These are phyloP conservation scores for Termitomyces sp. DNA, from an alignment of 768 basidiomycete genomes.

Conservation along the genomic window DNA sequence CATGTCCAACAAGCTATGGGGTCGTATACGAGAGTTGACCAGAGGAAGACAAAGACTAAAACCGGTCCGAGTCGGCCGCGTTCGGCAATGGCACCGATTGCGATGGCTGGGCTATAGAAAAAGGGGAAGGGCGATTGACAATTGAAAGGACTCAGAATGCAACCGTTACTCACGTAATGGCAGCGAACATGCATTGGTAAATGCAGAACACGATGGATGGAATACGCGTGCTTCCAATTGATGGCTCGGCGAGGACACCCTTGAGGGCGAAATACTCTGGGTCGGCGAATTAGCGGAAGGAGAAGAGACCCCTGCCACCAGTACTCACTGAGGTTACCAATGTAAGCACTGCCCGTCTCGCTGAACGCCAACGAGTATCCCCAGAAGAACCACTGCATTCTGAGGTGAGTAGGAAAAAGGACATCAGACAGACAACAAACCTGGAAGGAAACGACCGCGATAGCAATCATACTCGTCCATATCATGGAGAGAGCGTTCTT, in stretches of 20 bases:
- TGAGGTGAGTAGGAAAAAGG: background rate
- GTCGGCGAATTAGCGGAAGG: background rate
- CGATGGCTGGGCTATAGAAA: slow-evolving; percentile 65
- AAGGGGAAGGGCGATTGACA: slow-evolving; percentile 6
- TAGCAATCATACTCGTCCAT: slow-evolving; percentile 67
- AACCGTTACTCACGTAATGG: slow-evolving; percentile 59
- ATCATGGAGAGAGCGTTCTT: slow-evolving; percentile 95
- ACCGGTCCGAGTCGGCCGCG: slow-evolving; percentile 81
- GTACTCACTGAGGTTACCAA: slow-evolving; percentile 75
- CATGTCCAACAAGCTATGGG: slow-evolving; percentile 97
- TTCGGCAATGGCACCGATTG: slow-evolving; percentile 90
- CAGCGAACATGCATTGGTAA: slow-evolving; percentile 90
- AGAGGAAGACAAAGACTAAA: slow-evolving; percentile 85
- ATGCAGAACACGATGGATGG: slow-evolving; percentile 76
- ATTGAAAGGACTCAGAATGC: background rate
- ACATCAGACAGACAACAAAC: slow-evolving; percentile 38
- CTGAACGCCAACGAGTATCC: slow-evolving; percentile 91
- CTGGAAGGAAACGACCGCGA: slow-evolving; percentile 83
- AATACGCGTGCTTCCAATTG: slow-evolving; percentile 64
- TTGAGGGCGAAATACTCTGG: slow-evolving; percentile 80
- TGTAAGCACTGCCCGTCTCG: slow-evolving; percentile 65
- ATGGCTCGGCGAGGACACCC: slow-evolving; percentile 70
- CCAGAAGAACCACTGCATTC: slow-evolving; percentile 90
- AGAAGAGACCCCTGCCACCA: background rate
- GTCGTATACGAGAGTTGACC: slow-evolving; percentile 88